Percentiles rank a stretch among this genome's conserved stretches.
phyloP scores from a whole-genome alignment of 2,329 filamentous ascomycete species.

The Claviceps sp. region DNA sequence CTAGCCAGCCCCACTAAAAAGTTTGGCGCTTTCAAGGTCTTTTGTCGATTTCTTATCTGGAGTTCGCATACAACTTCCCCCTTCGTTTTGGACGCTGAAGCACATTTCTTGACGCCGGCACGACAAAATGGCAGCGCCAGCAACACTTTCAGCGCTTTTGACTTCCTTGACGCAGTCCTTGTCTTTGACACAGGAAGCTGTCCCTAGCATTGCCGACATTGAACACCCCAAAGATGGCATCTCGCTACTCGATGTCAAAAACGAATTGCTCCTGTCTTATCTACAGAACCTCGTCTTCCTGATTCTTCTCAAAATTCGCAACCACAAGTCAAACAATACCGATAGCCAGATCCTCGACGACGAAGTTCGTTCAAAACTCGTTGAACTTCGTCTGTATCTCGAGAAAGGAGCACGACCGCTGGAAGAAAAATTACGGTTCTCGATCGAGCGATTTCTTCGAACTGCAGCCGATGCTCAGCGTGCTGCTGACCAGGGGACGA shows the following conservation, averaged over 20 bases:
- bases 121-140: constrained; percentile 32
- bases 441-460: constrained; percentile 87
- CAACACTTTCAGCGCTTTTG: constrained; percentile 35
- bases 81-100: background rate
- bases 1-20: constrained; percentile 11
- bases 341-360: constrained; percentile 36
- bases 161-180: constrained; percentile 45
- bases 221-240: constrained; percentile 74
- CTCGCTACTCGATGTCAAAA: constrained; percentile 89
- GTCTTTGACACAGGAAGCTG: constrained; percentile 51
- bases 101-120: too few species aligned
- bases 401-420: constrained; percentile 85
- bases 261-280: constrained; percentile 92
- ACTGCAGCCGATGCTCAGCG: constrained; percentile 63
- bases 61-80: background rate
- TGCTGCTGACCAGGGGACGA: constrained; percentile 18
- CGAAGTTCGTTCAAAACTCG: constrained; percentile 70
- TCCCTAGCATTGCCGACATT: constrained; percentile 48
- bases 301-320: constrained; percentile 66
- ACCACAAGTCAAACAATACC: constrained; percentile 21
- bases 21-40: constrained; percentile 3
- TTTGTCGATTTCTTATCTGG: background rate
- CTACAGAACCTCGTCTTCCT: constrained; percentile 87
- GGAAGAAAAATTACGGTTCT: constrained; percentile 83
- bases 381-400: constrained; percentile 80